Evolutionary conservation across 768 basidiomycete genomes (phyloP), one percentile per base, ranked within the genome.

Genomic region (Paxillus rubicundulus): DNA sequence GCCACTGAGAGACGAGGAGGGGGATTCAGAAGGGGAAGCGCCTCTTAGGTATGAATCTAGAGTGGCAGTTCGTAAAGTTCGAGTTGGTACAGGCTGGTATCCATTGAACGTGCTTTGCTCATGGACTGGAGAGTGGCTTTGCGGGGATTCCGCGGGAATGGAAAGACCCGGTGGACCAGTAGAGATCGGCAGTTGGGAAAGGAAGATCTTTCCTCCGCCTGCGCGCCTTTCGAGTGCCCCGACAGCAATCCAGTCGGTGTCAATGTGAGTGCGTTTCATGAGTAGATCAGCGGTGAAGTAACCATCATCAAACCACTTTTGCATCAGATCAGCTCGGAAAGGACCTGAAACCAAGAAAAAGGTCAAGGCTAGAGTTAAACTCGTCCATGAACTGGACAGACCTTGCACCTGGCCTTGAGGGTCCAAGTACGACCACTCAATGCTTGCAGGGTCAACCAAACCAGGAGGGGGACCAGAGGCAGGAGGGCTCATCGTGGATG

Each of bases 351-450:
- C 17, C 24, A 20, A 54, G 10, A 13, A 34, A 45, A 53, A n/a
- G 9, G 45, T 47, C 43, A 40, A 48, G 42, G 38, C 34, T 37
- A 32, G 7, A 24, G 45, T 28, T 18, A 16, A 45, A 41, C 41
- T 20, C 17, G 17, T 45, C 34, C 12, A 2, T 3, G 5, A 38
- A 9, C 32, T 20, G 37, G 6, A 59, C 71, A 58, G 61, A 92
- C 93, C 94, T 82, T 98, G 94, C 38, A 95, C 74, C 53, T 87
- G 82, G n/a, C 94, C 92, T 59, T 88, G 82, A 17, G 92, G 93
- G 65, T 98, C 94, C 45, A 92, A 81, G 69, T 98, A 98, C 20
- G 85, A 88, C 94, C 94, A 98, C 65, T 91, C 84, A 18, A 94
- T 70, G 56, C 70, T 77, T 27, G 79, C 76, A 30, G 81, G 74